phyloP scores from a whole-genome alignment of 306 rosid genomes.

The Herpetospermum pedunculosum region DNA sequence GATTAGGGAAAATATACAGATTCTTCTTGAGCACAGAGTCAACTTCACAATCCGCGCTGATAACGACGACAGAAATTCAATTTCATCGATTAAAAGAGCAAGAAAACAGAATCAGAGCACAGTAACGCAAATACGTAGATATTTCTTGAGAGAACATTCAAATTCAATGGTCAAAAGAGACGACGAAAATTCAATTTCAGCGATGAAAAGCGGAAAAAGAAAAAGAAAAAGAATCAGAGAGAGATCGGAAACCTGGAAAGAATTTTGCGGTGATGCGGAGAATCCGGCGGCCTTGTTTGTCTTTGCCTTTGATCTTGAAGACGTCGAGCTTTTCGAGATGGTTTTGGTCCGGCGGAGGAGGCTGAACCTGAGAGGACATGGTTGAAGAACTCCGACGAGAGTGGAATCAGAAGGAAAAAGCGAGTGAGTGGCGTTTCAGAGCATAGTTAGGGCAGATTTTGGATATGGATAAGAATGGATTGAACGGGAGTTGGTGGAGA shows the following conservation, averaged over 20 bases:
- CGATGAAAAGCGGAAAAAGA: neutral
- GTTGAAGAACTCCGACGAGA: neutral
- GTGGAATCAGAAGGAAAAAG: neutral
- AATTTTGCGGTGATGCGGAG: slow-evolving; percentile 70
- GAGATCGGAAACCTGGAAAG: slow-evolving; percentile 47
- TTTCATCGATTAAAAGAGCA: neutral
- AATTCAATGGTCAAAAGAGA: neutral
- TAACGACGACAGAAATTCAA: neutral
- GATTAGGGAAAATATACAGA: neutral
- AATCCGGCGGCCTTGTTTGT: slow-evolving; percentile 64
- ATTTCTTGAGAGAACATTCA: neutral
- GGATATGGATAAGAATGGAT: neutral
- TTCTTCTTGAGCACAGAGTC: neutral
- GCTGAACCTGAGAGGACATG: slow-evolving; percentile 20
- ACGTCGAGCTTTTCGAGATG: slow-evolving; percentile 45
- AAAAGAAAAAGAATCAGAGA: neutral
- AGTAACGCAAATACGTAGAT: neutral
- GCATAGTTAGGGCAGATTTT: neutral
- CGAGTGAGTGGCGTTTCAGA: neutral
- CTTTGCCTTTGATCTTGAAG: slow-evolving; percentile 73
- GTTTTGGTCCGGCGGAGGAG: slow-evolving; percentile 38
- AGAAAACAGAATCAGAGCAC: neutral
- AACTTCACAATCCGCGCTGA: too few relatives aligned
- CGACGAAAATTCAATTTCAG: neutral
- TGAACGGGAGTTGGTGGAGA: neutral